phyloP scores from a whole-genome alignment of 257 asterid genomes.

The Schizonepeta tenuifolia region DNA sequence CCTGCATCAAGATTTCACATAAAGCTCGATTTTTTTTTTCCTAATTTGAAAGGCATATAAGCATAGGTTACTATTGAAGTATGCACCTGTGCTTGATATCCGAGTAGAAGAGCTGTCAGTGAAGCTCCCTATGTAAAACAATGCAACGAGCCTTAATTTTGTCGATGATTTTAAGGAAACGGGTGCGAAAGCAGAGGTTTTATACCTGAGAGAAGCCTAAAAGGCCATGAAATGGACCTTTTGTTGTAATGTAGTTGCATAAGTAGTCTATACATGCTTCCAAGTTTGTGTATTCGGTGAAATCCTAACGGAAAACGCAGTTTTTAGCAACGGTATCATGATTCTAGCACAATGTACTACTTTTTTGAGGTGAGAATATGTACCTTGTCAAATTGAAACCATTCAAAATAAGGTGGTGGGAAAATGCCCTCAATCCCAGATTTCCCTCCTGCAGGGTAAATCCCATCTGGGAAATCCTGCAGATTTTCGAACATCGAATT shows the following conservation, averaged over 20 bases:
- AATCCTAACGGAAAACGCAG: slow-evolving; percentile 45
- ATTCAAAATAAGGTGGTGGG: slow-evolving; percentile 74
- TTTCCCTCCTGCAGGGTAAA: slow-evolving; percentile 61
- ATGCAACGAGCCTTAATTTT: not conserved
- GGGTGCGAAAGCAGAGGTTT: not conserved
- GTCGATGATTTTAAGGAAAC: not conserved
- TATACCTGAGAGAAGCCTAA: slow-evolving; percentile 76
- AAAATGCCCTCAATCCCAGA: slow-evolving; percentile 70
- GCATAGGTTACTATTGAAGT: not conserved
- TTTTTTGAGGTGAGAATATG: not conserved
- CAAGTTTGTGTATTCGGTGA: slow-evolving; percentile 65
- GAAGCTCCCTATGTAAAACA: slow-evolving; percentile 57
- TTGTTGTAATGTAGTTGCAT: slow-evolving; percentile 51
- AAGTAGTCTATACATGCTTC: slow-evolving; percentile 60
- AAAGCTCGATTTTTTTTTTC: not conserved
- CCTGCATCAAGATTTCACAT: slow-evolving; percentile 41
- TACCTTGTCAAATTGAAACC: slow-evolving; percentile 71
- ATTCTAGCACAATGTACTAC: not conserved
- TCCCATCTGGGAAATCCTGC: slow-evolving; percentile 69
- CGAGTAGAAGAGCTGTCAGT: slow-evolving; percentile 56
- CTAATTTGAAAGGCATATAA: no score
- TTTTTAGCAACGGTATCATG: not conserved
- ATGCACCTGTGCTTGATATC: slow-evolving; percentile 64
- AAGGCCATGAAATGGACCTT: slow-evolving; percentile 70
- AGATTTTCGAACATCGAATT: slow-evolving; percentile 1